Base-by-base conservation (phyloP, 2,329 filamentous ascomycete genomes). In the Cadophora malorum region DNA sequence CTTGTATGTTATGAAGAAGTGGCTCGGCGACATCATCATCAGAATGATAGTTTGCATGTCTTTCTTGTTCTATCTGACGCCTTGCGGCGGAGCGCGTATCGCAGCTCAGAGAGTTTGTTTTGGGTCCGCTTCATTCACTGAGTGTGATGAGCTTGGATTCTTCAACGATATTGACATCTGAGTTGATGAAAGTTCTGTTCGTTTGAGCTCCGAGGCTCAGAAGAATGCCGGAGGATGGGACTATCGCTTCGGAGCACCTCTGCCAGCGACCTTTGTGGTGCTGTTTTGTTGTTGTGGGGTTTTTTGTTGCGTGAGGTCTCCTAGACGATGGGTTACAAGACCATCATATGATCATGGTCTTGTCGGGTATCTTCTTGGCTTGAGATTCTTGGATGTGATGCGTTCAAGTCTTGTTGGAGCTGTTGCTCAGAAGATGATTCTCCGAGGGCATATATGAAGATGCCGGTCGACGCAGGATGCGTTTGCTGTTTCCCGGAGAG, bases 151-250 rank as follows among this genome's bases (percentile, higher is more conserved):
- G 52, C 52, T 55, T 55, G 25, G 6, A 55, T 55, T 55, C 52
- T 55, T 55, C 10, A 33, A 33, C 52, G 52, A 55, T 28, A 55
- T 55, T 28, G 28, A 55, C 28, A 55, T 55, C 52, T 6, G 25
- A 55, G 25, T 3, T 55, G 52, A 55, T 33, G 52, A 55, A 31
- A 25, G 28, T 8, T 31, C 19, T 33, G 52, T 55, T 55, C 52
- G 52, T n/a, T 55, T 55, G 52, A 55, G 52, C 52, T 9, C 52
- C 8, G 52, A 33, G 52, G 52, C 52, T 55, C 52, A n/a, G 16
- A 55, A 55, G 25, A 55, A 55, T 55, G 52, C 52, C 52, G 52
- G 52, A 33, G 52, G 52, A 55, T 55, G 52, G 52, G 52, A 55
- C 52, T 33, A 33, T 55, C 52, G 52, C 16, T 55, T 55, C 52